Evolutionary conservation across 495 filamentous ascomycete genomes (phyloP).

Genomic region (Penicillium subrubescens): DNA sequence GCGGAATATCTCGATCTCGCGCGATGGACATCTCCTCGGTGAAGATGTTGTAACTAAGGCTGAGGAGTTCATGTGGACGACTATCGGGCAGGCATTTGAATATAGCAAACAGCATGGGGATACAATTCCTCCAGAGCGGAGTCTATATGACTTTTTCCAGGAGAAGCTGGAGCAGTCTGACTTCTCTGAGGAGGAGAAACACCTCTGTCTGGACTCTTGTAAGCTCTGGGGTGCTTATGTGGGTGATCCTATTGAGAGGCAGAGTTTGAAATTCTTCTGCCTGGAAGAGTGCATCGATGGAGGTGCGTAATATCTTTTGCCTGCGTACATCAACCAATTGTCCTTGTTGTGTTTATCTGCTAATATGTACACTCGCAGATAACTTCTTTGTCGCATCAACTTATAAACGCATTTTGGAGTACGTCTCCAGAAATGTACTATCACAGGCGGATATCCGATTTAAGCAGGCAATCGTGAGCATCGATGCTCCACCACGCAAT

Average conservation of each 20-base stretch:
- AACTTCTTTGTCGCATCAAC: slow-evolving; percentile 89
- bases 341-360: neutral
- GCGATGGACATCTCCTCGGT: slow-evolving; percentile 60
- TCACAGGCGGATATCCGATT: slow-evolving; percentile 64
- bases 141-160: slow-evolving; percentile 77
- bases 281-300: slow-evolving; percentile 95
- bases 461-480: slow-evolving; percentile 53
- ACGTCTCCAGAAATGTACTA: slow-evolving; percentile 64
- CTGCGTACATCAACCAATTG: neutral
- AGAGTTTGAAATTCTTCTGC: slow-evolving; percentile 91
- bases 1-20: slow-evolving; percentile 59
- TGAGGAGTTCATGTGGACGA: slow-evolving; percentile 71
- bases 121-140: slow-evolving; percentile 64
- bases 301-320: slow-evolving; percentile 53
- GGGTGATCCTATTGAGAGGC: slow-evolving; percentile 71
- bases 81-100: slow-evolving; percentile 76
- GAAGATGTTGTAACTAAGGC: slow-evolving; percentile 53
- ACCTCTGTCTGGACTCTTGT: slow-evolving; percentile 61
- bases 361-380: slow-evolving; percentile 48
- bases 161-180: slow-evolving; percentile 60
- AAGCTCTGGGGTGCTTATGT: slow-evolving; percentile 88
- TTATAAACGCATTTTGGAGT: slow-evolving; percentile 72
- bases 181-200: slow-evolving; percentile 53
- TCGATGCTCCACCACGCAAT: slow-evolving; percentile 40
- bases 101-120: slow-evolving; percentile 70